Percentiles rank a stretch among this genome's conserved stretches.
phyloP scores from a whole-genome alignment of 371 early-diverging fungal species.

The Rhizopus stolonifer region DNA sequence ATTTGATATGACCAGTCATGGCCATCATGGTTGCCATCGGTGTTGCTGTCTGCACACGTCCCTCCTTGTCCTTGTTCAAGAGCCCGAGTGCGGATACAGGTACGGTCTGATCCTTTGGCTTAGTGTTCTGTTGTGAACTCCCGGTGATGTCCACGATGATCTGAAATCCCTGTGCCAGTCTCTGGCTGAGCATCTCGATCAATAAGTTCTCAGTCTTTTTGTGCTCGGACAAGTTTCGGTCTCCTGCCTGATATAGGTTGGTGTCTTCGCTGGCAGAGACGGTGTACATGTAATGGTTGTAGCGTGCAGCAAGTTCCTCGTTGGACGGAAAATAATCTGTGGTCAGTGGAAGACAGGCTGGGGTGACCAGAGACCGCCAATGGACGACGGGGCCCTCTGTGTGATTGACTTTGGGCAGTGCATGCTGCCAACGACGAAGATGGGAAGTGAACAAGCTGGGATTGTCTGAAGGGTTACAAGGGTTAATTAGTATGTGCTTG shows the following conservation, averaged over 20 bases:
- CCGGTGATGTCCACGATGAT: constrained; percentile 65
- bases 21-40: constrained; percentile 7
- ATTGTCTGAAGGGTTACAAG: constrained; percentile 70
- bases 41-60: constrained; percentile 4
- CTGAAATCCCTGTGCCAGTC: constrained; percentile 94
- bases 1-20: constrained; percentile 10
- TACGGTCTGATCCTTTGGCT: not conserved
- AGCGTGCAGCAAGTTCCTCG: constrained; percentile 70
- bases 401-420: constrained; percentile 58
- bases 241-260: constrained; percentile 56
- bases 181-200: constrained; percentile 85
- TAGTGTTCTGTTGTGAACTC: constrained; percentile 23
- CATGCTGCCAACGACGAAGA: constrained; percentile 82
- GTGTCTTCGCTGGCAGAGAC: constrained; percentile 73
- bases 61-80: constrained; percentile 15
- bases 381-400: constrained; percentile 55
- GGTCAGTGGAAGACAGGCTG: constrained; percentile 93
- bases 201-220: constrained; percentile 69
- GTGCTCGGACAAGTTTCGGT: constrained; percentile 42
- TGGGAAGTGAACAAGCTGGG: constrained; percentile 62
- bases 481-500: constrained; percentile 58
- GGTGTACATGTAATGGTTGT: constrained; percentile 81
- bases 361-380: constrained; percentile 88
- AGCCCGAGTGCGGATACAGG: constrained; percentile 11
- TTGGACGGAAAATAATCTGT: constrained; percentile 84